Conservation (phyloP, 208 protist genomes). For the Acanthamoeba healyi region DNA sequence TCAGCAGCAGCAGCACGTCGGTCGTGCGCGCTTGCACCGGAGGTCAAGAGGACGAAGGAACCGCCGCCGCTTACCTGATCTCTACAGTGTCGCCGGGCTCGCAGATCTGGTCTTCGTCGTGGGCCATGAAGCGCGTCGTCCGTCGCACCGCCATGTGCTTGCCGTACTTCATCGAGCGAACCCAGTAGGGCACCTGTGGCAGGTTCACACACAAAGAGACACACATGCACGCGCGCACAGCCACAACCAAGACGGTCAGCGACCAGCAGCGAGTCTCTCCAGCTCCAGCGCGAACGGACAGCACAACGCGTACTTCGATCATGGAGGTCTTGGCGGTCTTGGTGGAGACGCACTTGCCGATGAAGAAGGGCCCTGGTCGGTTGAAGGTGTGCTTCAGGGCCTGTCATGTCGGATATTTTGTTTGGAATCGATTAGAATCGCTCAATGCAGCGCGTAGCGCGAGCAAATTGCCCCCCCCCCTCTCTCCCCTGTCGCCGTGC, state of each 20-base stretch:
- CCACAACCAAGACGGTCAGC: no score
- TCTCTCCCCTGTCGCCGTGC: no score
- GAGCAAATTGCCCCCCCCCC: no score
- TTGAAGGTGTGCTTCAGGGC: conserved; percentile 36
- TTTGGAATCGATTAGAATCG: no score
- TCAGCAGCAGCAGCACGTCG: not conserved
- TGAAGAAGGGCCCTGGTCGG: conserved; percentile 66
- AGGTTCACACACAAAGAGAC: no score
- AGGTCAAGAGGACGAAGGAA: not conserved
- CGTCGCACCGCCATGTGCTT: conserved; percentile 64
- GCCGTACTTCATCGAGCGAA: conserved; percentile 63
- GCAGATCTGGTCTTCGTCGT: conserved; percentile 71
- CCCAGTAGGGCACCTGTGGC: conserved; percentile 66
- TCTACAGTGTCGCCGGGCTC: conserved; percentile 67
- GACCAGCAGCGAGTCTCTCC: no score
- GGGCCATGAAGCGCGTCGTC: conserved; percentile 56
- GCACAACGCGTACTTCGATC: not conserved
- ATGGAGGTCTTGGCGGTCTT: conserved; percentile 49
- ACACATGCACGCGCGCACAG: no score
- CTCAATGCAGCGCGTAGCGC: no score
- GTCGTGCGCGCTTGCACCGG: not conserved
- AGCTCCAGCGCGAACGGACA: not conserved
- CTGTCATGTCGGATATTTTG: not conserved
- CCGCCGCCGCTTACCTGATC: no score
- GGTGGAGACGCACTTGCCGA: conserved; percentile 59